Evolutionary conservation across 1,139 yeast species (phyloP).

Genomic region (Yueomyces sp.): DNA sequence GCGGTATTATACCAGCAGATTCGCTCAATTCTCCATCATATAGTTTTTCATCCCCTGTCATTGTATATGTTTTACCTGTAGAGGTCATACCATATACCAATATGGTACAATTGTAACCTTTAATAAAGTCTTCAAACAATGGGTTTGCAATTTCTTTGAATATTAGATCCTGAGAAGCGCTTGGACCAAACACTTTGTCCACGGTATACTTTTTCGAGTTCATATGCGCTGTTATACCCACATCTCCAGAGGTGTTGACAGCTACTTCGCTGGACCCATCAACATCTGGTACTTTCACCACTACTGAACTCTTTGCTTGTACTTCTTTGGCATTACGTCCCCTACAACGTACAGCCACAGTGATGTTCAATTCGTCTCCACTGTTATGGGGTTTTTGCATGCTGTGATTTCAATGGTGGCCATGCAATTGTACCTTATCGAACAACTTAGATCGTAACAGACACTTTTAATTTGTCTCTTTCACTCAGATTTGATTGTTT

Average conservation of each 20-base stretch:
- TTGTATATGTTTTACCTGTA: conserved; percentile 69
- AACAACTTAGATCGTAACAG: too few species aligned
- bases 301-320: conserved; percentile 57
- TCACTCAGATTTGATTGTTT: too few species aligned
- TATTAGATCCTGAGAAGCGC: conserved; percentile 47
- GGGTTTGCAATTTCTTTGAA: conserved; percentile 57
- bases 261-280: conserved; percentile 27
- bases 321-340: conserved; percentile 67
- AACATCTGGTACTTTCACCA: conserved; percentile 47
- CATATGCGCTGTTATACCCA: conserved; percentile 32
- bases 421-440: too few species aligned
- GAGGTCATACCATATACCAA: conserved; percentile 75
- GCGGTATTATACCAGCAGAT: conserved; percentile 57
- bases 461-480: too few species aligned
- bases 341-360: conserved; percentile 82
- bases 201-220: conserved; percentile 43
- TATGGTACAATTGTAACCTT: conserved; percentile 64
- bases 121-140: conserved; percentile 49
- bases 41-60: conserved; percentile 47
- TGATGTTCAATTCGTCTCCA: conserved; percentile 36
- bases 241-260: conserved; percentile 29
- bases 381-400: background rate
- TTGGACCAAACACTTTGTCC: conserved; percentile 65
- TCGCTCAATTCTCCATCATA: conserved; percentile 49
- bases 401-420: background rate